phyloP scores from a whole-genome alignment of 176 grass and related monocot species.

The Stipa capillata region DNA sequence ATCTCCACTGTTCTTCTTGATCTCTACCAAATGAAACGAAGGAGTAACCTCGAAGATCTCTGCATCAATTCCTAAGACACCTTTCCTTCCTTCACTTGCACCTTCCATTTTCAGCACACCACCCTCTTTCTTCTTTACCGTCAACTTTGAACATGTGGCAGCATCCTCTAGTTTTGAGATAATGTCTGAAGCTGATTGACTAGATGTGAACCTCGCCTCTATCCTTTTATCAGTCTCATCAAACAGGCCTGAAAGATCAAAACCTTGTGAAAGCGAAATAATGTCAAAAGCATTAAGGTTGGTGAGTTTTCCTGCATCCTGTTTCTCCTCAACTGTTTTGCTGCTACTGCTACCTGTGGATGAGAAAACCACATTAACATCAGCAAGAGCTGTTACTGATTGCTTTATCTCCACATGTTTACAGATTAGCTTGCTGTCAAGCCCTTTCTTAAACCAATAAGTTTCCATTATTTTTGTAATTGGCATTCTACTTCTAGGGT shows the following conservation, averaged over 20 bases:
- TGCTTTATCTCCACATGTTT: constrained; percentile 20
- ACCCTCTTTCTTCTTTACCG: constrained; percentile 30
- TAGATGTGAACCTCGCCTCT: constrained; percentile 38
- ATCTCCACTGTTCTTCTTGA: constrained; percentile 40
- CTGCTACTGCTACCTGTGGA: neutral
- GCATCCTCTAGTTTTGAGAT: constrained; percentile 34
- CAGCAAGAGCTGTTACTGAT: neutral
- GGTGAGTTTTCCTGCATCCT: constrained; percentile 14
- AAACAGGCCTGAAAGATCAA: constrained; percentile 31
- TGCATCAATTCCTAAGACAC: constrained; percentile 26
- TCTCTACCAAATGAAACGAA: constrained; percentile 38
- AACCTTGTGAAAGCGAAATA: constrained; percentile 44
- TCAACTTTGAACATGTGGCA: constrained; percentile 23
- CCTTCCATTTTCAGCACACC: constrained; percentile 34
- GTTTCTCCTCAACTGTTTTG: neutral
- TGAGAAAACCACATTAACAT: constrained; percentile 24
- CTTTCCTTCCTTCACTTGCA: constrained; percentile 40
- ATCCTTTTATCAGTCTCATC: constrained; percentile 16
- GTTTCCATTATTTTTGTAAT: constrained; percentile 44
- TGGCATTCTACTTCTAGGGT: constrained; percentile 33
- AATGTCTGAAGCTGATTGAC: constrained; percentile 27
- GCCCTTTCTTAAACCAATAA: constrained; percentile 42
- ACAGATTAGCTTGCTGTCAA: constrained; percentile 22
- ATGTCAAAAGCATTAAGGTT: constrained; percentile 45
- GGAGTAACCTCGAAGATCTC: constrained; percentile 44